These are phyloP conservation scores for Olyra latifolia DNA, from an alignment of 176 grass and related monocot genomes.

Conservation along the genomic window DNA sequence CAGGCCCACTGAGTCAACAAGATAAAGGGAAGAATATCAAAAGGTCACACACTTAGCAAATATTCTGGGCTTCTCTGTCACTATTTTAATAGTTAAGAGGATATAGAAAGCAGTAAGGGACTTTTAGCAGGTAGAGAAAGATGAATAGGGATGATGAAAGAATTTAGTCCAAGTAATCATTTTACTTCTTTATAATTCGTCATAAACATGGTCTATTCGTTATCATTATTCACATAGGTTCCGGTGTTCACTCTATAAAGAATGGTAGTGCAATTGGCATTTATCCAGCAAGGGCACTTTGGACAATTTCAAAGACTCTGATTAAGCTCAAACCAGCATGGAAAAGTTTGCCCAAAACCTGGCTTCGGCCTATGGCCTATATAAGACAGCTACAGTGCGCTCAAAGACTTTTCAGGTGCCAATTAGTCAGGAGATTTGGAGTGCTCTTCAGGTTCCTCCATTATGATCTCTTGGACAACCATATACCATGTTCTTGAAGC, in stretches of 20 bases:
- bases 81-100: conserved; percentile 23
- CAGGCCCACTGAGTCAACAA: conserved; percentile 35
- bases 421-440: conserved; percentile 40
- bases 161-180: conserved; percentile 45
- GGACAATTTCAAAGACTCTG: conserved; percentile 42
- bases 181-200: conserved; percentile 26
- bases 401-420: conserved; percentile 34
- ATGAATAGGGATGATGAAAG: conserved; percentile 35
- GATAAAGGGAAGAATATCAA: conserved; percentile 39
- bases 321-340: conserved; percentile 44
- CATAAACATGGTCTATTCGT: conserved; percentile 15
- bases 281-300: conserved; percentile 39
- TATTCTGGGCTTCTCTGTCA: conserved; percentile 26
- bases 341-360: conserved; percentile 43
- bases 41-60: conserved; percentile 23
- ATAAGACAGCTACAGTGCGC: conserved; percentile 48
- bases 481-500: conserved; percentile 85
- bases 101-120: conserved; percentile 22
- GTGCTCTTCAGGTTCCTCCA: conserved; percentile 49
- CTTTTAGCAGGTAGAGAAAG: conserved; percentile 39
- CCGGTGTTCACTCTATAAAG: conserved; percentile 26
- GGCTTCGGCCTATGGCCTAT: conserved; percentile 46
- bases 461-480: conserved; percentile 72
- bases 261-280: not conserved
- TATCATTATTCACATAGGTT: conserved; percentile 30